Conservation (phyloP, 2,329 filamentous ascomycete genomes). For the Apiospora pterosperma region DNA sequence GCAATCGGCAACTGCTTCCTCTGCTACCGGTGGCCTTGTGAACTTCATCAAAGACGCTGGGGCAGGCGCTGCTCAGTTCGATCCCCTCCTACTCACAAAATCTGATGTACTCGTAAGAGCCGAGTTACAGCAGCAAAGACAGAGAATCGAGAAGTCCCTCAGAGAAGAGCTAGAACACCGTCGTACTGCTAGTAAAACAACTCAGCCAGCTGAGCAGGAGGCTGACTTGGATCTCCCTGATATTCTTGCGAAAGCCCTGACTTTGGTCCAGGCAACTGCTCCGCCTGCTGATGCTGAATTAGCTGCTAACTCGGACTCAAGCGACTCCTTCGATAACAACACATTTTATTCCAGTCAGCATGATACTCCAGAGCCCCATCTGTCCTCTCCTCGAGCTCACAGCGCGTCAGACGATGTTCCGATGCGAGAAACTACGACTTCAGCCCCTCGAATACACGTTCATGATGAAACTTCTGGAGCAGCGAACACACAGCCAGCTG, state of each 20-base stretch:
- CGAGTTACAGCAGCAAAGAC: constrained; percentile 75
- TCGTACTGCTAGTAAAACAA: constrained; percentile 39
- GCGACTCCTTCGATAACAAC: constrained; percentile 87
- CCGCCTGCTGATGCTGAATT: constrained; percentile 54
- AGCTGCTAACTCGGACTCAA: constrained; percentile 57
- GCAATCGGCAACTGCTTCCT: constrained; percentile 25
- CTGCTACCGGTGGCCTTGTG: constrained; percentile 20
- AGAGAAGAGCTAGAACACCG: constrained; percentile 73
- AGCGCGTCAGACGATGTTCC: constrained; percentile 38
- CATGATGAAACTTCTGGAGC: constrained; percentile 8
- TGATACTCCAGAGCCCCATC: constrained; percentile 64
- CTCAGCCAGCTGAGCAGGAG: constrained; percentile 46
- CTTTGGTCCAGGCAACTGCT: constrained; percentile 67
- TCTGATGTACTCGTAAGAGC: constrained; percentile 80
- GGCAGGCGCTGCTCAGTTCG: constrained; percentile 63
- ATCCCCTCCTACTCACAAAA: constrained; percentile 82
- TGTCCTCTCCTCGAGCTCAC: constrained; percentile 43
- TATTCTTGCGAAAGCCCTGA: constrained; percentile 68
- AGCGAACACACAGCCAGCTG: constrained; percentile 14
- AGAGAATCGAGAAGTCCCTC: constrained; percentile 74
- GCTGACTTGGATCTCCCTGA: constrained; percentile 69
- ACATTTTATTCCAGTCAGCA: constrained; percentile 95
- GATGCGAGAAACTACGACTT: constrained; percentile 33
- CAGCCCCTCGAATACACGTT: constrained; percentile 27
- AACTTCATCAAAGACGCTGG: constrained; percentile 38